Evolutionary conservation across 1,284 basidiomycete genomes (phyloP).

Genomic region (Boletus mariae): DNA sequence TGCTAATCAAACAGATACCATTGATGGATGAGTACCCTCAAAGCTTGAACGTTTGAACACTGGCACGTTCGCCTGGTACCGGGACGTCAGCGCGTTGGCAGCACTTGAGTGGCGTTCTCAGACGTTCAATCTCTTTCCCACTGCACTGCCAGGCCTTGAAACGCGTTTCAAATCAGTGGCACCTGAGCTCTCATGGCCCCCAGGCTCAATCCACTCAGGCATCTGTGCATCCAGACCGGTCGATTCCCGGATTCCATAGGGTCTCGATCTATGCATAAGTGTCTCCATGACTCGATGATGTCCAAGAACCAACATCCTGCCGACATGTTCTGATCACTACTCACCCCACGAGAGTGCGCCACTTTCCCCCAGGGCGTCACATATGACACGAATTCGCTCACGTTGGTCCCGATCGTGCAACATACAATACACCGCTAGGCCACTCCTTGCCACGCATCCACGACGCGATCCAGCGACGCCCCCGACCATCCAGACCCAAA

Average conservation of each 20-base stretch:
- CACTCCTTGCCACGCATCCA: constrained; percentile 48
- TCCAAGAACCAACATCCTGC: background rate
- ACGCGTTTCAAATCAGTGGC: background rate
- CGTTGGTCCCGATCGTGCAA: background rate
- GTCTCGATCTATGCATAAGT: background rate
- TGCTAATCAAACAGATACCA: no score
- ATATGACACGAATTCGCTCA: background rate
- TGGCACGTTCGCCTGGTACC: no score
- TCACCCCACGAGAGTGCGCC: background rate
- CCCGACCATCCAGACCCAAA: constrained; percentile 67
- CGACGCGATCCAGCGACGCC: constrained; percentile 58
- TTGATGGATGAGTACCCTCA: background rate
- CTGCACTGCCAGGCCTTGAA: background rate
- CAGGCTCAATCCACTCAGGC: background rate
- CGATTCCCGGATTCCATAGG: background rate
- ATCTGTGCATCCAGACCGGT: background rate
- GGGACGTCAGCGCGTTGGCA: no score
- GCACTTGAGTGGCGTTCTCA: background rate
- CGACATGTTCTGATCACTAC: background rate
- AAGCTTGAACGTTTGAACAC: background rate
- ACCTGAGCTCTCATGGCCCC: background rate
- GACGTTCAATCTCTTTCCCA: background rate
- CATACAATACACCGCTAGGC: constrained; percentile 1
- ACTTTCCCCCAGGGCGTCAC: background rate
- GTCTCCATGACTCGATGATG: background rate